Percentiles rank a stretch among this genome's conserved stretches.
Evolutionary conservation across 1,284 basidiomycete species (phyloP).

Genomic region (Rhodofomes roseus): DNA sequence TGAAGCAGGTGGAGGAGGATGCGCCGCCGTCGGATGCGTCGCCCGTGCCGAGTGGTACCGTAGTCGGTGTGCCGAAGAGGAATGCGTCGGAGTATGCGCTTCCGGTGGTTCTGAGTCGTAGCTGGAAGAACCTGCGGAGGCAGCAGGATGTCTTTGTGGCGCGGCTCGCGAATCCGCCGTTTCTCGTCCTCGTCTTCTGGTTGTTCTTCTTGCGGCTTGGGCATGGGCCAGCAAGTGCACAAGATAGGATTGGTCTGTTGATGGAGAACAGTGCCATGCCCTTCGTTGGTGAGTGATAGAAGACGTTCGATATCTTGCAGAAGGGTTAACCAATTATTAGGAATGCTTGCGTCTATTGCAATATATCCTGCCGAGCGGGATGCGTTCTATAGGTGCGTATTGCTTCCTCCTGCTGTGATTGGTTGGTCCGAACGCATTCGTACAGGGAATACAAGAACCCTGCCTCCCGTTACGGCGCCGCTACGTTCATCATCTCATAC

Average conservation of each 20-base stretch:
- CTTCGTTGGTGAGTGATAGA: background rate
- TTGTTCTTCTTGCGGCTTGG: background rate
- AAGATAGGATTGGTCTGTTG: background rate
- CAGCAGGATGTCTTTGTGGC: background rate
- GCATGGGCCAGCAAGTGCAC: background rate
- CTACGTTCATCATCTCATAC: background rate
- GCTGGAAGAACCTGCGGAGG: background rate
- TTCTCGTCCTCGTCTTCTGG: background rate
- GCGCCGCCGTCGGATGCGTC: background rate
- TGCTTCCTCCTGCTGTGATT: background rate
- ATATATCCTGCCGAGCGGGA: background rate
- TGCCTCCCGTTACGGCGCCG: background rate
- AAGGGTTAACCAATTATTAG: background rate
- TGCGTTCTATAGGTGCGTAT: background rate
- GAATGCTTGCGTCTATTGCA: background rate
- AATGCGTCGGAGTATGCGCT: background rate
- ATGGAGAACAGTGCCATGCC: background rate
- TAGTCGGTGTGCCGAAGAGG: background rate
- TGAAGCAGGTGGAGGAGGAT: background rate
- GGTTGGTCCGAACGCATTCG: background rate
- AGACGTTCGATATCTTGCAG: background rate
- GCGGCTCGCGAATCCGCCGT: background rate
- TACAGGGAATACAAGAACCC: conserved; percentile 1
- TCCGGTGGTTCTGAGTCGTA: background rate
- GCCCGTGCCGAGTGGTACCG: background rate